phyloP scores from a whole-genome alignment of 352 stramenopile genomes.

The Phytopythium montanum region DNA sequence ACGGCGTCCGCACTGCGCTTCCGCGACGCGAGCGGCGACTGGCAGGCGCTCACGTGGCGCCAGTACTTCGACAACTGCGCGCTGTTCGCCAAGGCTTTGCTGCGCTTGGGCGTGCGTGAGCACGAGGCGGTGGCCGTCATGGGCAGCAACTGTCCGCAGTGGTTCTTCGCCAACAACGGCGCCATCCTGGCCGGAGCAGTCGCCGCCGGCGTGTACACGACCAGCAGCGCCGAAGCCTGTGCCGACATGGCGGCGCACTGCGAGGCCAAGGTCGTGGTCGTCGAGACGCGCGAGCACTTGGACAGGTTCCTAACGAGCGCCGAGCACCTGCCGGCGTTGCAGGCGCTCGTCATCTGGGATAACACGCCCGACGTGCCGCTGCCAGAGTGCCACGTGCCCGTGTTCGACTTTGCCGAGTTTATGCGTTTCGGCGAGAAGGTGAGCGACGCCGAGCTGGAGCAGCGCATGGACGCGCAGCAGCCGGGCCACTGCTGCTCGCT shows the following conservation, averaged over 20 bases:
- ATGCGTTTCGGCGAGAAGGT: constrained; percentile 40
- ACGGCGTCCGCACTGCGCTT: not conserved
- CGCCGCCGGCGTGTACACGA: constrained; percentile 83
- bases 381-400: constrained; percentile 33
- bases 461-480: constrained; percentile 39
- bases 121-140: constrained; percentile 81
- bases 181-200: constrained; percentile 77
- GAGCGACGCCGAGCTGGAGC: constrained; percentile 22
- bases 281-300: constrained; percentile 62
- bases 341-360: constrained; percentile 72
- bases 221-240: constrained; percentile 67
- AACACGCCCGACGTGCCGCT: constrained; percentile 28
- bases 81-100: constrained; percentile 70
- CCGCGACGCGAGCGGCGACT: constrained; percentile 22
- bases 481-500: constrained; percentile 74
- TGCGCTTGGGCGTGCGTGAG: constrained; percentile 58
- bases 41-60: constrained; percentile 55
- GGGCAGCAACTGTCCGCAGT: constrained; percentile 84
- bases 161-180: constrained; percentile 79
- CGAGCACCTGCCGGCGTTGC: constrained; percentile 61
- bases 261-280: constrained; percentile 70
- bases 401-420: constrained; percentile 66
- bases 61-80: constrained; percentile 74
- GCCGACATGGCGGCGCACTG: constrained; percentile 83
- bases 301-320: constrained; percentile 69